Conservation (phyloP, 208 protist genomes). For the Leishmania guyanensis region DNA sequence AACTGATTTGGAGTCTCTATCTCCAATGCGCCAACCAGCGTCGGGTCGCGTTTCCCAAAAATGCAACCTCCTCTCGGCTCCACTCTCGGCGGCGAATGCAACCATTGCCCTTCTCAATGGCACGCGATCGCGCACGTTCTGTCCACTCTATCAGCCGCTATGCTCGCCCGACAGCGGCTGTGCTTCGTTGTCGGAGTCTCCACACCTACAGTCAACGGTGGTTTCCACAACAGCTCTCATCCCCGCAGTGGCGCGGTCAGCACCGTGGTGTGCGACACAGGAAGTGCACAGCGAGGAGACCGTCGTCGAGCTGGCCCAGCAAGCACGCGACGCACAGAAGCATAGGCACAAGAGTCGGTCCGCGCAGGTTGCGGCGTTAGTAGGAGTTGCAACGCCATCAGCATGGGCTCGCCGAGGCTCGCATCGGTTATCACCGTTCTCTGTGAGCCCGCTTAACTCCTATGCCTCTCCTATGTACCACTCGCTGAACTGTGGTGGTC, state of each 20-base stretch:
- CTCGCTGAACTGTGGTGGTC: background rate
- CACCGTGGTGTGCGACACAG: constrained; percentile 22
- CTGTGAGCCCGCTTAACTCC: background rate
- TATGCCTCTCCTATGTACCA: background rate
- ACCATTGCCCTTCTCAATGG: background rate
- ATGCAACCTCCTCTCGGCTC: constrained; percentile 1
- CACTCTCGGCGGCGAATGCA: background rate
- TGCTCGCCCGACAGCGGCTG: background rate
- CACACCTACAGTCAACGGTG: background rate
- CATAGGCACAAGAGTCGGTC: background rate
- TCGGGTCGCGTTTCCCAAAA: background rate
- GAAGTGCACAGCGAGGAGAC: constrained; percentile 22
- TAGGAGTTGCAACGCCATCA: background rate
- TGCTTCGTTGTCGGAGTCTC: constrained; percentile 4
- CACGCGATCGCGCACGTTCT: background rate
- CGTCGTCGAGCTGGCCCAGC: constrained; percentile 17
- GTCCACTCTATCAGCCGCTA: constrained; percentile 3
- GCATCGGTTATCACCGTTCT: background rate
- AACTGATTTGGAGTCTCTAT: constrained; percentile 5
- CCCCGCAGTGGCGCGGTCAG: background rate
- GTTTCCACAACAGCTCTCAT: background rate
- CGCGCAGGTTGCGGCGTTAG: background rate
- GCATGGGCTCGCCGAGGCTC: background rate
- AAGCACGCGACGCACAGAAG: constrained; percentile 12
- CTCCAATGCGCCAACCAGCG: background rate